Evolutionary conservation across 352 stramenopile species (phyloP).

Genomic region (Phytophthora sp.): DNA sequence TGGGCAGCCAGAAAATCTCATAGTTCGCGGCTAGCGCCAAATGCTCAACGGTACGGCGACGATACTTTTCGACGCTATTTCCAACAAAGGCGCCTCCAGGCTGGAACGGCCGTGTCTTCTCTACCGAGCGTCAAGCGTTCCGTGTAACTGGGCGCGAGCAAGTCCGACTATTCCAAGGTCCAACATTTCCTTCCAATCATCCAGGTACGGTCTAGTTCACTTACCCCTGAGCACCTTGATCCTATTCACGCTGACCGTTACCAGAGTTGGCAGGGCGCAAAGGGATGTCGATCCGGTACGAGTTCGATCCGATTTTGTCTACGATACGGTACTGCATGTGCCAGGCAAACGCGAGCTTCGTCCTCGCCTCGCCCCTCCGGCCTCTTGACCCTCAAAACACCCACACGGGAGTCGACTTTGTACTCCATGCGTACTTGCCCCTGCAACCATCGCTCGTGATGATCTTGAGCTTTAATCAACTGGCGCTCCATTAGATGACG

Average conservation of each 20-base stretch:
- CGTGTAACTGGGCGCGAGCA: background rate
- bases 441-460: background rate
- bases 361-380: background rate
- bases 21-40: background rate
- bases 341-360: conserved; percentile 17
- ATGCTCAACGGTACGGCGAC: background rate
- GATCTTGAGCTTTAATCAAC: background rate
- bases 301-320: background rate
- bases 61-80: background rate
- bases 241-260: background rate
- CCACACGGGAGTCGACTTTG: conserved; percentile 9
- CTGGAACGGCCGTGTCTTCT: background rate
- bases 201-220: background rate
- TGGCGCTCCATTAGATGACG: conserved; percentile 9
- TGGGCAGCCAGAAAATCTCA: background rate
- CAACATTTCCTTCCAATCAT: too few relatives aligned
- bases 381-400: conserved; percentile 13
- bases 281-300: background rate
- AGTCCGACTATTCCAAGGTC: too few relatives aligned
- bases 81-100: background rate
- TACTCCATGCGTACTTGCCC: background rate
- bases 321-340: too few relatives aligned
- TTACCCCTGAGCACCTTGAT: background rate
- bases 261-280: background rate
- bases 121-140: background rate